Conservation (phyloP, 129 eudicot genomes). For the Helichrysum umbraculigerum region DNA sequence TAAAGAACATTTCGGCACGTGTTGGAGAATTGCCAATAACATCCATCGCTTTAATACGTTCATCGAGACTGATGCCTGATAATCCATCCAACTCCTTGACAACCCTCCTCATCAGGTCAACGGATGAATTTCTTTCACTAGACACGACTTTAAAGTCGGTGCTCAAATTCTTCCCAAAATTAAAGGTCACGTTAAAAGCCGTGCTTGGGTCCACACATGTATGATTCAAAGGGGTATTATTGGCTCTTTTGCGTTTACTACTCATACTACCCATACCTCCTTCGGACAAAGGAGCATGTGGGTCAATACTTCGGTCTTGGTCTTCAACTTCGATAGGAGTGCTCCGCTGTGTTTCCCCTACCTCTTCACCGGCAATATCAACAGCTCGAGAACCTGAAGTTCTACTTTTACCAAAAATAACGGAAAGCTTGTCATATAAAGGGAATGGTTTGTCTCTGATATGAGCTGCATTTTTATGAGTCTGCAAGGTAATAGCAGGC, state of each 20-base stretch:
- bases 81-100: constrained; percentile 7
- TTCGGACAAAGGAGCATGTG: not conserved
- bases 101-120: constrained; percentile 4
- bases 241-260: constrained; percentile 3
- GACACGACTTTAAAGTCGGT: not conserved
- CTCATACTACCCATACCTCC: constrained; percentile 7
- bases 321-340: constrained; percentile 7
- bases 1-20: constrained; percentile 10
- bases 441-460: constrained; percentile 13
- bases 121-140: not conserved
- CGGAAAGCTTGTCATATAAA: not conserved
- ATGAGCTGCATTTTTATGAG: constrained; percentile 5
- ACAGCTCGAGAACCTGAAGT: constrained; percentile 8
- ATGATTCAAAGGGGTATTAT: not conserved
- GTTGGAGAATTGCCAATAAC: constrained; percentile 14
- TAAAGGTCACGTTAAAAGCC: not conserved
- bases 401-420: not conserved
- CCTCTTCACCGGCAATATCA: constrained; percentile 1
- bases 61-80: constrained; percentile 13
- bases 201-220: not conserved
- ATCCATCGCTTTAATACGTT: not conserved
- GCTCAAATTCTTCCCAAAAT: not conserved
- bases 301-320: not conserved
- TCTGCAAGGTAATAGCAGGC: not conserved
- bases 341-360: not conserved